Base-by-base conservation (phyloP, 441 rosid species). In the Populus hybrid region DNA sequence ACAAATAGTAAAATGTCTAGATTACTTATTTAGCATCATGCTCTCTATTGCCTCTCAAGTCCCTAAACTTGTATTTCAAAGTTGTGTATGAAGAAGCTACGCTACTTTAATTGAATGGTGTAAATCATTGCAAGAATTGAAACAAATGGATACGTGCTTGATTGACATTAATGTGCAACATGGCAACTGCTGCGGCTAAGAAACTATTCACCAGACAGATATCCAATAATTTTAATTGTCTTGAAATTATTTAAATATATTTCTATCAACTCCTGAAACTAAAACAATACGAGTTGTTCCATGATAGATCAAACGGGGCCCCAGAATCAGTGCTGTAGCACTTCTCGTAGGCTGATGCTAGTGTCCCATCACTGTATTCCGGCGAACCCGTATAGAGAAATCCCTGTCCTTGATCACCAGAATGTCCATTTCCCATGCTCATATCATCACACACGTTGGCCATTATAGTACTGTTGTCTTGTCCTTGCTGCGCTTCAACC, bases 201-300 rank as follows among this genome's bases (percentile, higher is more conserved):
- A 53, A 53, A 53, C 61, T 53, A 16, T 53, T 53, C 61, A 18
- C 2, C 57, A 16, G 2, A 18, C 61, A 53, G 61, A 53, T 16
- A 18, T 53, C 61, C 61, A 53, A 18, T 53, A 18, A 53, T 53
- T 53, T 53, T 53, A 16, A 16, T 16, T 14, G 57, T 50, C 57
- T 50, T 50, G 57, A 50, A 50, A 50, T 50, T 5, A 50, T 16
- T 50, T 50, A 1, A 14, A 50, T 38, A 50, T 50, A 16, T 50
- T 50, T 14, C 30, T 64, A 69, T 85, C 79, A 87, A 74, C 79
- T 74, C 88, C 90, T 86, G 81, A 86, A 87, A 50, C 85, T 88
- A 72, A 85, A 85, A 89, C 93, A 88, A 34, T 78, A 80, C 14
- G 86, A 75, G 32, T 75, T 83, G 83, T 78, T 82, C 69, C 83